Percentiles rank a stretch among this genome's conserved stretches.
These are phyloP conservation scores for Stropharia rugosoannulata DNA, from an alignment of 768 basidiomycete species.

Conservation along the genomic window DNA sequence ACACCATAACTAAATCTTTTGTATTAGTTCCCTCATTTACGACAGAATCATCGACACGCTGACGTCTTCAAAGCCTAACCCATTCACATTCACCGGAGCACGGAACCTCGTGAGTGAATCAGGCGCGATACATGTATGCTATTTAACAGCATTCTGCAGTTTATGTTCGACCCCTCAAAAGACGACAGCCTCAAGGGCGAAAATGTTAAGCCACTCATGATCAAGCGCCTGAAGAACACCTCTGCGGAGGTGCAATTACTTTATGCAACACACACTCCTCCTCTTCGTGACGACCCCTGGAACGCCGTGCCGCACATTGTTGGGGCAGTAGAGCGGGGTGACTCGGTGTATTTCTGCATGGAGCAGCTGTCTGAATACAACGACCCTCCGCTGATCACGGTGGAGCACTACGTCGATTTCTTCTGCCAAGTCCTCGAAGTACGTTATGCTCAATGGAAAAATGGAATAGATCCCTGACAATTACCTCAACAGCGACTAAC, in stretches of 20 bases:
- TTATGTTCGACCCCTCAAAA: constrained; percentile 27
- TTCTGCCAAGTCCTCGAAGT: constrained; percentile 53
- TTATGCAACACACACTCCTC: constrained; percentile 41
- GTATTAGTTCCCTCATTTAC: constrained; percentile 8
- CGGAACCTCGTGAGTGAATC: constrained; percentile 19
- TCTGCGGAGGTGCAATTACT: constrained; percentile 40
- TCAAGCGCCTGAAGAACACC: constrained; percentile 33
- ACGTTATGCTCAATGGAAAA: background rate
- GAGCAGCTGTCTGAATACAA: constrained; percentile 44
- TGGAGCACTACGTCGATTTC: constrained; percentile 50
- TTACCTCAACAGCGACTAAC: constrained; percentile 35
- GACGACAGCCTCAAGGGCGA: constrained; percentile 9
- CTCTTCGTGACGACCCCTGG: constrained; percentile 51
- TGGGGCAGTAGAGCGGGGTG: constrained; percentile 40
- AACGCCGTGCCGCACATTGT: constrained; percentile 50
- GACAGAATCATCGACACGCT: constrained; percentile 22
- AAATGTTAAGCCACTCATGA: constrained; percentile 31
- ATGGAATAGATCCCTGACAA: background rate
- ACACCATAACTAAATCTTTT: background rate
- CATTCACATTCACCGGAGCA: constrained; percentile 15
- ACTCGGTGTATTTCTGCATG: constrained; percentile 41
- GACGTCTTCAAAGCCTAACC: constrained; percentile 16
- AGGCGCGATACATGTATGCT: background rate
- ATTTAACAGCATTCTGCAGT: constrained; percentile 15
- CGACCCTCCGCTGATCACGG: constrained; percentile 42